phyloP scores from a whole-genome alignment of 2,329 filamentous ascomycete species.

The Colletotrichum trifolii region DNA sequence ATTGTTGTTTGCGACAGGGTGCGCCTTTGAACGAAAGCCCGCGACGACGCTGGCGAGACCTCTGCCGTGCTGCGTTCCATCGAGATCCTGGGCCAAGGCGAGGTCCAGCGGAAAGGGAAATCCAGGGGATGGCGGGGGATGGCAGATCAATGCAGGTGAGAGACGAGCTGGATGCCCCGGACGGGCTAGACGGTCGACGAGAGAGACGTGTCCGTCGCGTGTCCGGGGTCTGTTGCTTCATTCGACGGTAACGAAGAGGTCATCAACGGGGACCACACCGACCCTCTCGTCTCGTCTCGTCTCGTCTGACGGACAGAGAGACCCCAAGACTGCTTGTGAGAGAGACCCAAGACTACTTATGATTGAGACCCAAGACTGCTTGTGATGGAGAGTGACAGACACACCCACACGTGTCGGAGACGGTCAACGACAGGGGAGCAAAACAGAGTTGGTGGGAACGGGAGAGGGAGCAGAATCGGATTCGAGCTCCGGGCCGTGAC shows the following conservation, averaged over 20 bases:
- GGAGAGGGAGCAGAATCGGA: constrained; percentile 20
- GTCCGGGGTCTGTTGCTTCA: not conserved
- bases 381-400: not conserved
- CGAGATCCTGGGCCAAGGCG: constrained; percentile 17
- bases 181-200: constrained; percentile 3
- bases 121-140: not conserved
- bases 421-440: constrained; percentile 1
- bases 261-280: not conserved
- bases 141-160: constrained; percentile 11
- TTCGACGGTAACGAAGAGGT: constrained; percentile 1
- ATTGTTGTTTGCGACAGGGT: constrained; percentile 3
- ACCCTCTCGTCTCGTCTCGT: not conserved
- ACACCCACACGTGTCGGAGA: constrained; percentile 19
- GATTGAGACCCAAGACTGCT: not conserved
- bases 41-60: not conserved
- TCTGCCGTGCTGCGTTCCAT: constrained; percentile 7
- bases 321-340: not conserved
- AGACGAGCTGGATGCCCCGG: not conserved
- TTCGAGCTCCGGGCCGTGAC: constrained; percentile 22
- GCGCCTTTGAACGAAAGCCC: constrained; percentile 15
- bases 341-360: not conserved
- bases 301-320: not conserved
- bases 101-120: constrained; percentile 5
- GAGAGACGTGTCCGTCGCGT: constrained; percentile 6
- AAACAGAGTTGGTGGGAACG: constrained; percentile 3